These are phyloP conservation scores for Kockovaella imperatae DNA, from an alignment of 768 basidiomycete species.

Conservation along the genomic window DNA sequence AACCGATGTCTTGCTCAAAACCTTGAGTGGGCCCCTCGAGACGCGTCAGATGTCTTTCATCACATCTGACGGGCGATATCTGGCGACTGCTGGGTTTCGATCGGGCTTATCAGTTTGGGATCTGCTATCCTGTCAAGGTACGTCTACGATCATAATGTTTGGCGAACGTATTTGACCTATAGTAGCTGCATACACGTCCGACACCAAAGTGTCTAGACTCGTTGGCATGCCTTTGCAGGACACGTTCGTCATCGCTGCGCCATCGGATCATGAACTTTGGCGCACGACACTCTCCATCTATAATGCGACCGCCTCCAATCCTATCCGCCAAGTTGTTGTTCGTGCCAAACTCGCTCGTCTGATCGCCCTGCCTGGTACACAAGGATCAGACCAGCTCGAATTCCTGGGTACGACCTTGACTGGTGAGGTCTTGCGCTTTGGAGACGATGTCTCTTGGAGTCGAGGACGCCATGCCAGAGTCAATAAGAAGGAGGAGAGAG, in stretches of 20 bases:
- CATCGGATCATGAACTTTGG: neutral
- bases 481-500: constrained; percentile 45
- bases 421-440: constrained; percentile 42
- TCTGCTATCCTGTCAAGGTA: constrained; percentile 43
- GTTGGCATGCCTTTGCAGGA: neutral
- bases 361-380: neutral
- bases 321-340: neutral
- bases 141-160: too few relatives aligned
- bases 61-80: constrained; percentile 62
- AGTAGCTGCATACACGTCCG: too few relatives aligned
- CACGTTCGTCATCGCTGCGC: neutral
- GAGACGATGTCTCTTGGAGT: constrained; percentile 45
- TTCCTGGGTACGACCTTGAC: constrained; percentile 25
- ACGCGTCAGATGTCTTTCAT: constrained; percentile 55
- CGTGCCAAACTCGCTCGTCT: neutral
- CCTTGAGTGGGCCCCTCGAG: constrained; percentile 46
- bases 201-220: too few relatives aligned
- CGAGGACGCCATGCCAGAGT: too few relatives aligned
- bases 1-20: constrained; percentile 56
- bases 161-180: too few relatives aligned
- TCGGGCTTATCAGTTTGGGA: constrained; percentile 44
- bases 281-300: neutral
- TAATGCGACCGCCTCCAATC: neutral
- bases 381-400: constrained; percentile 4
- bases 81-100: constrained; percentile 49